phyloP scores from a whole-genome alignment of 305 asterid genomes.

The Fraxinus xanthoxyloides region DNA sequence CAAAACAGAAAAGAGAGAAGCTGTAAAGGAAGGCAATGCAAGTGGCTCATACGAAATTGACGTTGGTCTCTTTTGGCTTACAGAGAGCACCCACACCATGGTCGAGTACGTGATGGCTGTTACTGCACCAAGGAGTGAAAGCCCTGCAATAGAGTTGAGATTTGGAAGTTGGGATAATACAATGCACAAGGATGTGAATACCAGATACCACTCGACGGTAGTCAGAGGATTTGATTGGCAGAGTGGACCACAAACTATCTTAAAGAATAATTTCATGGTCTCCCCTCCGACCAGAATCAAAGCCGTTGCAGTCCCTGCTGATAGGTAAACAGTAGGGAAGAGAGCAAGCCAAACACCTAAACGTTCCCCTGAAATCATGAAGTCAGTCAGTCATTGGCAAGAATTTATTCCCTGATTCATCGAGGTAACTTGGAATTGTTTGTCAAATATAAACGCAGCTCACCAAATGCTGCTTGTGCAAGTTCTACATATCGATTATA shows the following conservation, averaged over 20 bases:
- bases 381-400: not conserved
- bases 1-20: slow-evolving; percentile 64
- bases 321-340: slow-evolving; percentile 89
- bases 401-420: not conserved
- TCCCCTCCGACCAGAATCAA: slow-evolving; percentile 94
- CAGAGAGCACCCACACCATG: slow-evolving; percentile 93
- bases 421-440: not conserved
- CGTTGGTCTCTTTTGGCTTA: slow-evolving; percentile 80
- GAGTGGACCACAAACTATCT: slow-evolving; percentile 79
- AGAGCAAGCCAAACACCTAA: slow-evolving; percentile 96
- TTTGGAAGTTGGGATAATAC: slow-evolving; percentile 93
- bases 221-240: slow-evolving; percentile 90
- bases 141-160: slow-evolving; percentile 95
- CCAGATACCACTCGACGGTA: slow-evolving; percentile 94
- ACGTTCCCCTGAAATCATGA: slow-evolving; percentile 61
- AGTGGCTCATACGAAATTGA: slow-evolving; percentile 69
- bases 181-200: slow-evolving; percentile 90
- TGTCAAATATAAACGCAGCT: slow-evolving; percentile 20
- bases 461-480: slow-evolving; percentile 97
- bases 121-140: slow-evolving; percentile 92
- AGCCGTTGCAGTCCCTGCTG: slow-evolving; percentile 97
- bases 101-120: slow-evolving; percentile 87
- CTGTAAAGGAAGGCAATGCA: slow-evolving; percentile 55
- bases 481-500: slow-evolving; percentile 95
- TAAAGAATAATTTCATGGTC: slow-evolving; percentile 95